Base-by-base conservation (phyloP, 2,329 filamentous ascomycete genomes). In the Fusarium sacchari region DNA sequence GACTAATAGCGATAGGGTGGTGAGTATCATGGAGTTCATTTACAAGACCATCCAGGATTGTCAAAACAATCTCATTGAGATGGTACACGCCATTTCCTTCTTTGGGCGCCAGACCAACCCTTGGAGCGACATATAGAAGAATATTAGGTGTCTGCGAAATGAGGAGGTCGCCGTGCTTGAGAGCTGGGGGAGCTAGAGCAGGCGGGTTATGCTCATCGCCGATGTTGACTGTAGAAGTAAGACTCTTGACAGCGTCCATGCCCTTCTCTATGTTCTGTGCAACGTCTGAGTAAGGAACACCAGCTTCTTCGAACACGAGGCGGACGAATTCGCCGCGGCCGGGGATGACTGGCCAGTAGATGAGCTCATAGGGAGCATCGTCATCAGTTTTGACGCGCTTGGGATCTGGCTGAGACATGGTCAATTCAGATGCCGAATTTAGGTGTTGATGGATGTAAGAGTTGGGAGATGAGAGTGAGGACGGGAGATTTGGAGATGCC, bases 1-100 rank as follows among this genome's bases (percentile, higher is more conserved):
- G 79, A 3, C 80, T 79, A 0, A 83, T 78, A 4, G 88, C 86
- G 58, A 94, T 83, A 2, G 93, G 93, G 77, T 96, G 93, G 79
- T 96, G 93, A 32, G 89, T 90, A 76, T 95, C 92, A 79, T 95
- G 93, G 2, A 89, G 81, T 82, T 95, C 93, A 73, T 92, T 90
- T 77, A 88, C 89, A 52, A 95, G 81, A 2, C 88, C 88, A 76
- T 96, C 93, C 24, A 95, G 82, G 3, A 92, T 91, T 7, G 93
- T 95, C 66, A 95, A 81, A 1, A 87, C 85, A 34, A 95, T 86
- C 53, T 85, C 86, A 65, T 93, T 90, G 69, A 94, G 84, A 62
- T 88, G 86, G 71, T 88, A 91, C 50, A 88, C 80, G 8, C 84
- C 86, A 7, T 81, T 79, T 5, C 80, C 81, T 24, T 80, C 72